Conservation (phyloP, 148 eudicot species). For the Silene latifolia region DNA sequence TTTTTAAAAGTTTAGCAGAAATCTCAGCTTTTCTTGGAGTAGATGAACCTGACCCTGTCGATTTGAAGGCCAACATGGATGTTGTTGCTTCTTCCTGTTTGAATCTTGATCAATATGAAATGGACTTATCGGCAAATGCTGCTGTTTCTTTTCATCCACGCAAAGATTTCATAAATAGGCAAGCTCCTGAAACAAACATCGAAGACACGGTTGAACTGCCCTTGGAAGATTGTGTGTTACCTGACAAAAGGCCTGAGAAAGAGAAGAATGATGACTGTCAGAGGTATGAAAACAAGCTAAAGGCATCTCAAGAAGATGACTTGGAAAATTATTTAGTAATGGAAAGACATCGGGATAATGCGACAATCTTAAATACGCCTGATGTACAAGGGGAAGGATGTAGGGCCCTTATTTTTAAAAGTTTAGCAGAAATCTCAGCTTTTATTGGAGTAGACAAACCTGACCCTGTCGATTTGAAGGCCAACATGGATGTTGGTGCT, state of each 20-base stretch:
- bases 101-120: constrained; percentile 28
- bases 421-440: constrained; percentile 24
- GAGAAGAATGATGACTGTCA: constrained; percentile 19
- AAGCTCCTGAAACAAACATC: constrained; percentile 23
- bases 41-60: constrained; percentile 12
- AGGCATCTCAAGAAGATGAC: constrained; percentile 10
- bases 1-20: constrained; percentile 22
- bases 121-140: constrained; percentile 23
- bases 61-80: constrained; percentile 9
- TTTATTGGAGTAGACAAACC: constrained; percentile 16
- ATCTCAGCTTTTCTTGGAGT: constrained; percentile 20
- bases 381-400: constrained; percentile 14
- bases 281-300: constrained; percentile 20
- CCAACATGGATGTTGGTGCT: constrained; percentile 12
- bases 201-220: constrained; percentile 24
- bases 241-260: constrained; percentile 3
- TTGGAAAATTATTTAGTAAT: constrained; percentile 13
- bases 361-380: constrained; percentile 11
- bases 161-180: constrained; percentile 18
- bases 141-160: constrained; percentile 22
- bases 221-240: constrained; percentile 9
- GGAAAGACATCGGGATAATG: constrained; percentile 17
- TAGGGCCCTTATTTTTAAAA: constrained; percentile 20
- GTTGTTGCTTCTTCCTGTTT: constrained; percentile 15
- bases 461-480: constrained; percentile 8